phyloP scores from a whole-genome alignment of 345 rosid species.

The Pugionium dolabratum region DNA sequence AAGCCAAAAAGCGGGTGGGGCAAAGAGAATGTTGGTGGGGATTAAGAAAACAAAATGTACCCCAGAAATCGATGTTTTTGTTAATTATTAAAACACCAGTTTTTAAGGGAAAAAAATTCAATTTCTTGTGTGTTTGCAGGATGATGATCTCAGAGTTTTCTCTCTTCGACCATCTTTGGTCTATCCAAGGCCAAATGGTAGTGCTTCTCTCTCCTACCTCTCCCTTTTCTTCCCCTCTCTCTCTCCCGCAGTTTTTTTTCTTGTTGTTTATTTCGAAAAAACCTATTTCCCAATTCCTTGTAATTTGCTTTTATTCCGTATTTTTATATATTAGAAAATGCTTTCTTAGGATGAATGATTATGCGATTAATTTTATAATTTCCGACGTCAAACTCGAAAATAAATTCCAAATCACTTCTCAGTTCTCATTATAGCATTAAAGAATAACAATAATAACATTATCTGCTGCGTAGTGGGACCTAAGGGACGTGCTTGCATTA shows the following conservation, averaged over 20 bases:
- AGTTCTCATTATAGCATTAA: no score
- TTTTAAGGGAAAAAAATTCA: neutral
- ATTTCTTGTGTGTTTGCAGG: slow-evolving; percentile 40
- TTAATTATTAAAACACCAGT: slow-evolving; percentile 34
- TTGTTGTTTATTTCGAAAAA: no score
- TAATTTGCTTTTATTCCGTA: slow-evolving; percentile 10
- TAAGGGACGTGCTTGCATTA: slow-evolving; percentile 35
- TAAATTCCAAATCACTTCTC: no score
- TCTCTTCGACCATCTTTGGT: slow-evolving; percentile 64
- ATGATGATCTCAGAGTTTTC: slow-evolving; percentile 58
- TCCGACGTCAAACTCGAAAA: no score
- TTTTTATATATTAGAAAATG: slow-evolving; percentile 12
- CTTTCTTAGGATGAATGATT: no score
- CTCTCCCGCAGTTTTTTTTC: slow-evolving; percentile 22
- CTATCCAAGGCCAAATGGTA: slow-evolving; percentile 47
- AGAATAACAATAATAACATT: no score
- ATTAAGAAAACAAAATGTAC: no score
- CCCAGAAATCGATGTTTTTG: slow-evolving; percentile 26
- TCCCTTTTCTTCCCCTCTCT: slow-evolving; percentile 33
- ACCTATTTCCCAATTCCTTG: slow-evolving; percentile 33
- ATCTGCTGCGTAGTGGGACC: no score
- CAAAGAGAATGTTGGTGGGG: no score
- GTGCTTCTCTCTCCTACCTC: slow-evolving; percentile 35
- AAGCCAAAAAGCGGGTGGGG: no score
- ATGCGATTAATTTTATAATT: no score